phyloP scores from a whole-genome alignment of 495 filamentous ascomycete genomes.

The Podospora conica region DNA sequence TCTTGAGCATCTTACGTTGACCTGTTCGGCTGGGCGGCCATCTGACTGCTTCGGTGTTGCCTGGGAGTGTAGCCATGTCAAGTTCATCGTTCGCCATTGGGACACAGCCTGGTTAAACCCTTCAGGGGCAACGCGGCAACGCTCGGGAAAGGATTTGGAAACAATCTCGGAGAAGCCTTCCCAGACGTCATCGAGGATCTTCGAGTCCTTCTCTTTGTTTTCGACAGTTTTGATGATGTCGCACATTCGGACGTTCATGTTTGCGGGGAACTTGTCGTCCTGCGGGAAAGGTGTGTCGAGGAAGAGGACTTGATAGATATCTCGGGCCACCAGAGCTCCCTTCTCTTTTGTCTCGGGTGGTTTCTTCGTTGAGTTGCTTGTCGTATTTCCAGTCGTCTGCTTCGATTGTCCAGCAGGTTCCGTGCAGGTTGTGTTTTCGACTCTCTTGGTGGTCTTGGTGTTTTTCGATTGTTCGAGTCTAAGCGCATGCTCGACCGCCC shows the following conservation, averaged over 20 bases:
- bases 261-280: not conserved
- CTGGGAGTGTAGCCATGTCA: conserved; percentile 10
- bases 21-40: not conserved
- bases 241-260: conserved; percentile 13
- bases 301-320: conserved; percentile 6
- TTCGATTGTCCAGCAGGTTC: not conserved
- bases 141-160: too few relatives aligned
- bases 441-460: too few relatives aligned
- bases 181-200: conserved; percentile 4
- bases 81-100: not conserved
- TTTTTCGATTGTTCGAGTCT: too few relatives aligned
- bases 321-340: not conserved
- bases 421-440: not conserved
- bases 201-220: conserved; percentile 3
- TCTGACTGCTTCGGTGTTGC: not conserved
- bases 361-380: too few relatives aligned
- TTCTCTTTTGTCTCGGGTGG: not conserved
- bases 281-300: conserved; percentile 13
- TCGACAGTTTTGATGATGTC: conserved; percentile 9
- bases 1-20: not conserved
- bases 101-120: too few relatives aligned
- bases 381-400: not conserved
- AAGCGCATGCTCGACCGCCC: conserved; percentile 2
- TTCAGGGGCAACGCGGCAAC: too few relatives aligned
- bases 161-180: not conserved